Percentiles rank a stretch among this genome's conserved stretches.
Conservation (phyloP, 192 early-diverging fungal genomes). For the Helicostylum pulchrum region DNA sequence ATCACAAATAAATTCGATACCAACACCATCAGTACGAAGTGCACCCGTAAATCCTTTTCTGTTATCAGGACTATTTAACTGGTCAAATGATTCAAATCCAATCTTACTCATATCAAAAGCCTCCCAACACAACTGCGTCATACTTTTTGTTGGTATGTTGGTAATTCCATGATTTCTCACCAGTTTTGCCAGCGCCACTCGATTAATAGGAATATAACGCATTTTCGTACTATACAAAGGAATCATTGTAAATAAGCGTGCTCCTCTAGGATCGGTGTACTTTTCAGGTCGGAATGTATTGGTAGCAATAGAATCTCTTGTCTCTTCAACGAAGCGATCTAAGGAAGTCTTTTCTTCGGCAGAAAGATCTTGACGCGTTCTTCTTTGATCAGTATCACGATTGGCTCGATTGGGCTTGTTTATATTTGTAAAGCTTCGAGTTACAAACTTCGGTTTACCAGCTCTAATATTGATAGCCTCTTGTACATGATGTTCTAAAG, state of each 20-base stretch:
- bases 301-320: neutral
- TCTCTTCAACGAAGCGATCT: neutral
- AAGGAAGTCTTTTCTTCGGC: neutral
- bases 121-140: neutral
- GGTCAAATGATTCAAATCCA: neutral
- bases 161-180: too few relatives aligned
- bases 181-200: too few relatives aligned
- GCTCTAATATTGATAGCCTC: neutral
- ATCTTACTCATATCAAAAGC: neutral
- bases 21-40: slow-evolving; percentile 1
- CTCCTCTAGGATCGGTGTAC: slow-evolving; percentile 21
- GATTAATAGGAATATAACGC: slow-evolving; percentile 10
- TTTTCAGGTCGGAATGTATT: slow-evolving; percentile 19
- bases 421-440: too few relatives aligned
- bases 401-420: neutral
- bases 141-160: neutral
- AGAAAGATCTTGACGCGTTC: neutral
- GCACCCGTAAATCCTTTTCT: neutral
- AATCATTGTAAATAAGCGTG: slow-evolving; percentile 6
- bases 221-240: neutral
- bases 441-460: neutral
- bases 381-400: neutral
- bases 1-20: neutral
- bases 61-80: neutral
- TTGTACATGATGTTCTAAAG: neutral